These are phyloP conservation scores for Vicia sativa DNA, from an alignment of 306 rosid genomes.

Conservation along the genomic window DNA sequence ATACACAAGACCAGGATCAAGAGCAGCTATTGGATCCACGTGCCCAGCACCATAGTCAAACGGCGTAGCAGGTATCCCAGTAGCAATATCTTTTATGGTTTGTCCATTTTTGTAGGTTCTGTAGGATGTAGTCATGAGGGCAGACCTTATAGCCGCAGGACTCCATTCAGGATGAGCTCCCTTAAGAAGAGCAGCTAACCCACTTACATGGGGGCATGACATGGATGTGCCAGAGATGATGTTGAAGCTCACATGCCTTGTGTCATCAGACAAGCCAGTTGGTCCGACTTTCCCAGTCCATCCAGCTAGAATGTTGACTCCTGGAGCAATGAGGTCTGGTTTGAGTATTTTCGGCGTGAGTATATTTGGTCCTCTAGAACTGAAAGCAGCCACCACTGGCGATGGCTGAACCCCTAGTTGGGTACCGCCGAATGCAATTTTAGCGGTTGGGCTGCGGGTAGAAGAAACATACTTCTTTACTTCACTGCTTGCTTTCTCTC, in stretches of 20 bases:
- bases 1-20: slow-evolving; percentile 91
- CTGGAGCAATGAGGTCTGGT: slow-evolving; percentile 96
- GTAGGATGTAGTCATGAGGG: slow-evolving; percentile 94
- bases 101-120: slow-evolving; percentile 59
- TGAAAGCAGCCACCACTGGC: slow-evolving; percentile 85
- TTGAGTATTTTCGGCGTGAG: slow-evolving; percentile 75
- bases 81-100: slow-evolving; percentile 58
- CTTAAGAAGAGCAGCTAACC: slow-evolving; percentile 76
- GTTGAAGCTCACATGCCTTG: slow-evolving; percentile 68
- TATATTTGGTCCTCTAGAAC: slow-evolving; percentile 88
- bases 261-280: slow-evolving; percentile 52
- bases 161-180: slow-evolving; percentile 85
- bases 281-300: slow-evolving; percentile 80
- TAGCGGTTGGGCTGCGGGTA: slow-evolving; percentile 56
- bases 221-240: slow-evolving; percentile 91
- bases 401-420: slow-evolving; percentile 74
- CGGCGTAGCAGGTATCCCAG: slow-evolving; percentile 72
- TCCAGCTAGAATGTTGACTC: slow-evolving; percentile 91
- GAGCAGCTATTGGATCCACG: slow-evolving; percentile 78
- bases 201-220: slow-evolving; percentile 97
- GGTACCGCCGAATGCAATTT: slow-evolving; percentile 54
- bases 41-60: slow-evolving; percentile 92
- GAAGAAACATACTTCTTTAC: slow-evolving; percentile 61
- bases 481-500: slow-evolving; percentile 54
- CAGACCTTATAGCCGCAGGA: slow-evolving; percentile 87